Evolutionary conservation across 1,284 basidiomycete genomes (phyloP).

Genomic region (Lentinula novae-zelandiae): DNA sequence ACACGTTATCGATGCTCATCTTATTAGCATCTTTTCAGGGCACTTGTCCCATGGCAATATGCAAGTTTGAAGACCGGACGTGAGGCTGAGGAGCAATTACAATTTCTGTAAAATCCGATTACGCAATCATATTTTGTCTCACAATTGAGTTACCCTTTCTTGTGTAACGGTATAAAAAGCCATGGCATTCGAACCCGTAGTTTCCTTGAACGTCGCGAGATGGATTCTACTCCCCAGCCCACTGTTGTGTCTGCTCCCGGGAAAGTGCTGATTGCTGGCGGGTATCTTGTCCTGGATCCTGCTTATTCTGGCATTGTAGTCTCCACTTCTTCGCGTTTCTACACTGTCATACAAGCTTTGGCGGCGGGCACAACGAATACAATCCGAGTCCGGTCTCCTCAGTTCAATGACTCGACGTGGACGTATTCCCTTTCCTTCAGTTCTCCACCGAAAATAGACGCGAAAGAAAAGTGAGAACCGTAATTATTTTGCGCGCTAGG

Average conservation of each 20-base stretch:
- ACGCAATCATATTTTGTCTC: background rate
- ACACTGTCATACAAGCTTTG: conserved; percentile 57
- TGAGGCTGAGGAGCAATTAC: background rate
- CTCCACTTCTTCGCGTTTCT: conserved; percentile 92
- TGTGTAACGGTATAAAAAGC: background rate
- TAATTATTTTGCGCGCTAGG: background rate
- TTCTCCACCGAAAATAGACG: conserved; percentile 39
- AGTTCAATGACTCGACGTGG: conserved; percentile 85
- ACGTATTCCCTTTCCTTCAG: conserved; percentile 55
- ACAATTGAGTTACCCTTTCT: background rate
- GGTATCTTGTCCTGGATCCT: conserved; percentile 90
- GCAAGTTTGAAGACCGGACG: background rate
- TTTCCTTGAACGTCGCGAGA: background rate
- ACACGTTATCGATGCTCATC: background rate
- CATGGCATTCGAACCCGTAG: background rate
- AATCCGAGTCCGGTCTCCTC: conserved; percentile 85
- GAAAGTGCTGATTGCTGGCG: conserved; percentile 92
- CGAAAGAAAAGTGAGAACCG: conserved; percentile 30
- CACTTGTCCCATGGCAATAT: background rate
- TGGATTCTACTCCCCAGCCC: conserved; percentile 33
- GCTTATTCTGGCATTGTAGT: conserved; percentile 82
- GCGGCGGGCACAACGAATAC: conserved; percentile 25
- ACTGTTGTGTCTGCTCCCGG: conserved; percentile 89
- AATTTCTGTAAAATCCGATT: background rate
- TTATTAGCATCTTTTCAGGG: conserved; percentile 3